Evolutionary conservation across 495 filamentous ascomycete species (phyloP), one percentile per base, ranked within the genome.

Genomic region (Penicillium psychrofluorescens): DNA sequence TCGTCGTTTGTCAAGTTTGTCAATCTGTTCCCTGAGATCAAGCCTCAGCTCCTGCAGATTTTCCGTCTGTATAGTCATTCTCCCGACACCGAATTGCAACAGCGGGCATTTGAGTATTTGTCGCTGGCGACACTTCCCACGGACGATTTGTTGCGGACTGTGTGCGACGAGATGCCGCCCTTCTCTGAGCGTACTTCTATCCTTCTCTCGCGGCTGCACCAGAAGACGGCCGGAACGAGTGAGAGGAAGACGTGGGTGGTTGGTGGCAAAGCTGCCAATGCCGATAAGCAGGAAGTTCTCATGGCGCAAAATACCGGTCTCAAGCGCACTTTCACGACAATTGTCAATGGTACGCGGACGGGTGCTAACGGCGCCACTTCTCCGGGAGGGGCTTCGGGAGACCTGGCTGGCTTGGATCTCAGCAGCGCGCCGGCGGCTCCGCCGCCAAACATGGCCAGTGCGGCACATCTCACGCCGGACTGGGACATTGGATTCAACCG

Each of bases 91-190:
- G 94, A 99, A 57, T 65, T 99, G 48, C 94, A 99, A 62, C 94
- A 99, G 61, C 72, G 94, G 63, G 90, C 94, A 12, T 99, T 87
- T 67, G 94, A 99, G 62, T 99, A 97, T 58, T 76, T 97, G 49
- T 81, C 84, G 2, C 73, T 99, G 43, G 89, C 89, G 14, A 89
- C 80, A 35, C 73, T 94, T 45, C 84, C 86, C 0, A 86, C 86
- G 2, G 94, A 99, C 50, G 90, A 97, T 51, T 78, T 99, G 12
- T 74, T 99, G 9, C 85, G 94, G 38, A 97, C 94, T 1, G 86
- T 99, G 1, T 95, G 88, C 64, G 94, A 99, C 56, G 94, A 99
- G 59, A 97, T 99, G 94, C 94, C 94, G 11, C 90, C 94, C 0
- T 99, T 97, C 70, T 94, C 94, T 0, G 90, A 99, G 63, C 79